Evolutionary conservation across 2,329 filamentous ascomycete species (phyloP), one percentile per base, ranked within the genome.

Genomic region (Aspergillus sp.): DNA sequence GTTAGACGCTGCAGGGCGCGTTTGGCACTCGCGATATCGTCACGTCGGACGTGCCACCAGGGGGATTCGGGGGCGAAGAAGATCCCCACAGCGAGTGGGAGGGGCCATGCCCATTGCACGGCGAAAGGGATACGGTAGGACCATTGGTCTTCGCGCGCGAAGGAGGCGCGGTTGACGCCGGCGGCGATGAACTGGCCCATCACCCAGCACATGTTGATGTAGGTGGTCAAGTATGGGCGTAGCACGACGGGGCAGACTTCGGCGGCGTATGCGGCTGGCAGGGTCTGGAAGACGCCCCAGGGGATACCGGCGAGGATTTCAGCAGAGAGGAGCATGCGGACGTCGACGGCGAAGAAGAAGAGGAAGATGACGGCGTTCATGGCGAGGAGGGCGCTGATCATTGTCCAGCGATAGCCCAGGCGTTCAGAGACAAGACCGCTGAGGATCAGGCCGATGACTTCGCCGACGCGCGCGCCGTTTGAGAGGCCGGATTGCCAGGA

Each of bases 221-320:
- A 75, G 12, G 72, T 76, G 3, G 74, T 76, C 41, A 76, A 63
- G 56, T 76, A 73, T 13, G 68, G 68, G 26, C 74, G 66, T 12
- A 76, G 63, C 8, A 70, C 67, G 11, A 74, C 71, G 0, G 74
- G 74, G 36, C 71, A 75, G 13, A 76, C 74, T 43, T 77, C 75
- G 1, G 72, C 73, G 17, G 75, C 75, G 52, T 76, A 77, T 15
- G 69, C 71, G 38, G 73, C 70, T 53, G 73, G 72, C 9, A 76
- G 57, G 1, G 77, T 78, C 57, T 78, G 76, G 65, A 80, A 80
- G 12, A 80, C 73, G 41, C 66, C 78, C 77, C 77, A 80, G 2
- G 78, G 73, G 36, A 81, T 76, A 57, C 78, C 76, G 51, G 75
- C 77, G 5, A 81, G 71, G 41, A 81, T 76, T 56, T 80, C 76